These are phyloP conservation scores for Lipomyces orientalis DNA, from an alignment of 805 yeast genomes.

Conservation along the genomic window DNA sequence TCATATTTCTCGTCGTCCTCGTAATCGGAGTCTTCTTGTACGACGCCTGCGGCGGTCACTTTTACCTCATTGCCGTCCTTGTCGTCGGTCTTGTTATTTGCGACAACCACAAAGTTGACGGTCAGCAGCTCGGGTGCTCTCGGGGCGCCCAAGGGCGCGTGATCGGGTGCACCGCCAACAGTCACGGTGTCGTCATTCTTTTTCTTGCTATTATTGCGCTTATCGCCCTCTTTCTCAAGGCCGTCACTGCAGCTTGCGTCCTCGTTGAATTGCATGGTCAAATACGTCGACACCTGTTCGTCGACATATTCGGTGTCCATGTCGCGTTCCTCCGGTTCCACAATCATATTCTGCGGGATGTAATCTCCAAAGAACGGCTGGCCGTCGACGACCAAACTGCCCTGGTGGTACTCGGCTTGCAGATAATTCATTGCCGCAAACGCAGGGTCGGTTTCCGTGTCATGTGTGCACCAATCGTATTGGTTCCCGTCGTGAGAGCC, in stretches of 20 bases:
- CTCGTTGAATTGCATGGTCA: not conserved
- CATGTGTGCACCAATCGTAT: not conserved
- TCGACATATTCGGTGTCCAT: not conserved
- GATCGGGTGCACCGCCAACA: not conserved
- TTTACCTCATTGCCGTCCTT: not conserved
- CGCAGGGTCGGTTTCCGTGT: not conserved
- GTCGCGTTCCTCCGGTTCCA: not conserved
- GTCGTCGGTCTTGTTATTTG: not conserved
- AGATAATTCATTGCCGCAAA: not conserved
- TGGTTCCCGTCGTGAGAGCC: not conserved
- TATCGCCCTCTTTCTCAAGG: not conserved
- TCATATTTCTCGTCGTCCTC: not conserved
- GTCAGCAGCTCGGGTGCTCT: not conserved
- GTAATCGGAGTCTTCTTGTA: not conserved
- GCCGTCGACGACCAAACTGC: not conserved
- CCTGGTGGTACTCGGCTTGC: not conserved
- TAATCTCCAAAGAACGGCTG: not conserved
- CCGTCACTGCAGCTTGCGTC: not conserved
- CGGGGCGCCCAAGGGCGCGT: not conserved
- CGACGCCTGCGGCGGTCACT: not conserved
- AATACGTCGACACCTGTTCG: not conserved
- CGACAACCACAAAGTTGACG: not conserved
- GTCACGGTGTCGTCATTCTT: not conserved
- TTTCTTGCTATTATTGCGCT: not conserved
- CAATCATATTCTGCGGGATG: not conserved